Conservation (phyloP, 176 grass and related monocot genomes). For the Oryza glaberrima region DNA sequence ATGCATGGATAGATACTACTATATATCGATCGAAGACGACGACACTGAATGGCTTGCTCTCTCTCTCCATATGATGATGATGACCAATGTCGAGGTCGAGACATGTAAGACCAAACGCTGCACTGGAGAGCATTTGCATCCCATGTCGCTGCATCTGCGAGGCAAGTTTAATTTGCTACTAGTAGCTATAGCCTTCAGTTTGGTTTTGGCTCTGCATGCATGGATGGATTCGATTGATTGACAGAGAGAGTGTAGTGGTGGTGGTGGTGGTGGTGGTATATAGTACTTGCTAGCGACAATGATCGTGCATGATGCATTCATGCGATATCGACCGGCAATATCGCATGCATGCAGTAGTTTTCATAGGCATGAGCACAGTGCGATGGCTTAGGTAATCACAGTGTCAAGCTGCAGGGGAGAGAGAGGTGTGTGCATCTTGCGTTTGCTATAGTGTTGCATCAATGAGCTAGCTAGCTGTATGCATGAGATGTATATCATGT, state of each 20-base stretch:
- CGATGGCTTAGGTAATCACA: slow-evolving; percentile 43
- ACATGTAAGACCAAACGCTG: slow-evolving; percentile 16
- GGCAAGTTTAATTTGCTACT: slow-evolving; percentile 10
- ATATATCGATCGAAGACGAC: neutral
- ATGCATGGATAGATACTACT: neutral
- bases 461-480: neutral
- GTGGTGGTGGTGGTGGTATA: neutral
- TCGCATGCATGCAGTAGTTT: slow-evolving; percentile 56
- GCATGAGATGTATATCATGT: neutral
- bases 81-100: slow-evolving; percentile 1
- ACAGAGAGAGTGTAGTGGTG: neutral
- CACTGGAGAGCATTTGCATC: slow-evolving; percentile 38
- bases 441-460: slow-evolving; percentile 37
- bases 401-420: slow-evolving; percentile 10
- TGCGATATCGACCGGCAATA: slow-evolving; percentile 27
- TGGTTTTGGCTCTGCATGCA: neutral
- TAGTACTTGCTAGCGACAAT: slow-evolving; percentile 1
- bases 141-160: slow-evolving; percentile 12
- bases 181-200: neutral
- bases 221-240: neutral
- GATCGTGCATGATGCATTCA: neutral
- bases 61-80: neutral
- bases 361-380: slow-evolving; percentile 35
- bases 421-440: slow-evolving; percentile 1
- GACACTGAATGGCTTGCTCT: slow-evolving; percentile 40